These are phyloP conservation scores for Exophiala phaeomuriformis DNA, from an alignment of 2,329 filamentous ascomycete genomes.

Conservation along the genomic window DNA sequence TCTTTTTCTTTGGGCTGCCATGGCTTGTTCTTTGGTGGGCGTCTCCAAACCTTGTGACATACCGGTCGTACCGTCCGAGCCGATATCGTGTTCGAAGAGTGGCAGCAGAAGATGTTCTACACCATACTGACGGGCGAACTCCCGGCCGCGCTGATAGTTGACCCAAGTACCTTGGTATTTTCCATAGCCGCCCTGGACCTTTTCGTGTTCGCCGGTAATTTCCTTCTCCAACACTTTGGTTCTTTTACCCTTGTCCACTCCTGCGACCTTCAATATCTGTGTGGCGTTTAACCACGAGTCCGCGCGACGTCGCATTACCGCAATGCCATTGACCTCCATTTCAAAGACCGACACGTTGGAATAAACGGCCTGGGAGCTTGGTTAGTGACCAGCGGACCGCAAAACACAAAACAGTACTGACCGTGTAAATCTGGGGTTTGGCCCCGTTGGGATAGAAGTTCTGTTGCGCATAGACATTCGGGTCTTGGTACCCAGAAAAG, in stretches of 20 bases:
- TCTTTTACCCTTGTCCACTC: constrained; percentile 93
- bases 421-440: constrained; percentile 43
- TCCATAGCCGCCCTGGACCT: constrained; percentile 95
- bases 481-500: constrained; percentile 37
- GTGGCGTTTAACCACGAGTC: constrained; percentile 98
- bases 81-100: constrained; percentile 45
- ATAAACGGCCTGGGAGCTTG: constrained; percentile 64
- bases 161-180: constrained; percentile 99
- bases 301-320: constrained; percentile 89
- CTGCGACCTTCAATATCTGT: constrained; percentile 94
- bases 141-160: constrained; percentile 80
- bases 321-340: constrained; percentile 90
- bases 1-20: constrained; percentile 89
- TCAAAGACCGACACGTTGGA: constrained; percentile 96
- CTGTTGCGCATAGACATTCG: constrained; percentile 35
- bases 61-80: constrained; percentile 50
- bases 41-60: constrained; percentile 75
- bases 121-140: constrained; percentile 74
- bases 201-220: constrained; percentile 94
- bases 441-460: constrained; percentile 21
- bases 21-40: constrained; percentile 95
- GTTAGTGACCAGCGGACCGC: constrained; percentile 2
- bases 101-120: constrained; percentile 44
- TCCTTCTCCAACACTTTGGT: constrained; percentile 98
- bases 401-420: constrained; percentile 23